Base-by-base conservation (phyloP, 345 rosid species). In the Populus ilicifolia region DNA sequence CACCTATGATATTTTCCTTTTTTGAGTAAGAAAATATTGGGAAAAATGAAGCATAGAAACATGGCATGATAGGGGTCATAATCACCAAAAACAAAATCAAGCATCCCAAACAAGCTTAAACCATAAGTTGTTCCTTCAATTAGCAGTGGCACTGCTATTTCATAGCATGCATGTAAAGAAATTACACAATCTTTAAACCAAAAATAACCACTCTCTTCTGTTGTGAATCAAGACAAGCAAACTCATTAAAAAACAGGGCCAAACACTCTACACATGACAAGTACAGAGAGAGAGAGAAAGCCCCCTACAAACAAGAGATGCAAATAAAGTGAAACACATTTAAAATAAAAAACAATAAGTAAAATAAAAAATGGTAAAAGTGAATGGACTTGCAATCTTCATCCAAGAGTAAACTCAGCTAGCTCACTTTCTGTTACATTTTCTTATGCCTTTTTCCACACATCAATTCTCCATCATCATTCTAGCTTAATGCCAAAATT, bases 1-100 rank as follows among this genome's bases (percentile, higher is more conserved):
- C 94, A 86, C 71, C 97, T 91, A 78, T 38, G 67, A 83, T 43
- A 85, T 83, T 62, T 73, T 61, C 20, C 59, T 12, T 72, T 21
- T 73, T 79, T 70, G 78, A 76, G 76, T 35, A 75, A 7, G 59
- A 73, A 21, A 38, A 18, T 17, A 41, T 67, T 68, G 27, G 21
- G 50, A 27, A 67, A 48, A 69, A 1, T 14, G 33, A 41, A 69
- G n/a, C 63, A 16, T 63, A 46, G 17, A 69, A 35, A 74, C 35
- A 59, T 29, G 29, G 70, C 66, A 48, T 44, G 66, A 70, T 48
- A 35, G 76, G 35, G 12, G 61, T 38, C 70, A 16, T 10, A 43
- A 46, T 56, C 73, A 67, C 61, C 56, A 18, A 39, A 52, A 41
- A 41, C 13, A 18, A 27, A 63, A 46, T 30, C 3, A 8, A 46